Conservation (phyloP, 73 alveolate genomes). For the Stentor coeruleus region DNA sequence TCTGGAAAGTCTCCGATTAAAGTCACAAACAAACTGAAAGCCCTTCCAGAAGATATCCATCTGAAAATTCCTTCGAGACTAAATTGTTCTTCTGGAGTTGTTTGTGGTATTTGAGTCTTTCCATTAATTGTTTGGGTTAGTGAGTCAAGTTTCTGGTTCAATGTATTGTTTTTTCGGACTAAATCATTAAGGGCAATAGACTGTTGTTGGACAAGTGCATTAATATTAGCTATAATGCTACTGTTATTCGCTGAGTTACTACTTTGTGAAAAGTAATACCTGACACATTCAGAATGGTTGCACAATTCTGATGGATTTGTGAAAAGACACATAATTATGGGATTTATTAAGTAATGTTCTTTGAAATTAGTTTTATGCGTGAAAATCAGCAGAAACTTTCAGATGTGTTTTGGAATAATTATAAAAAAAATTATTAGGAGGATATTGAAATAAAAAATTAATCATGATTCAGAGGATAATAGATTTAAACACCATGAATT, state of each 20-base stretch:
- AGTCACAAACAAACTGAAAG: not conserved
- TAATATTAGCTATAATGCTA: not conserved
- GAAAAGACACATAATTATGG: conserved; percentile 13
- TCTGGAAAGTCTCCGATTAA: not conserved
- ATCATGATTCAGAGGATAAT: too few relatives aligned
- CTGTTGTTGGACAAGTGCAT: not conserved
- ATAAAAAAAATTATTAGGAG: too few relatives aligned
- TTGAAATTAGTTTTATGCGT: too few relatives aligned
- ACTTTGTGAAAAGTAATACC: not conserved
- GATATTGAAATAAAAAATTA: too few relatives aligned
- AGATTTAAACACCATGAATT: too few relatives aligned
- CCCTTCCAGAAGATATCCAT: not conserved
- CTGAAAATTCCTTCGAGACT: not conserved
- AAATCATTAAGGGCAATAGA: not conserved
- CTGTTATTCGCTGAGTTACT: not conserved
- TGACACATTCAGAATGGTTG: conserved; percentile 14
- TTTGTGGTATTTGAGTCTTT: too few relatives aligned
- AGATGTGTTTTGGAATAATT: too few relatives aligned
- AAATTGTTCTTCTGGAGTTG: not conserved
- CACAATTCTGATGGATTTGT: conserved; percentile 1
- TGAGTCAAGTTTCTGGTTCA: not conserved
- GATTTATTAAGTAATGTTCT: too few relatives aligned
- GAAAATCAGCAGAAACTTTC: too few relatives aligned
- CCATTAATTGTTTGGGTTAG: not conserved
- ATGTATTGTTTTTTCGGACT: not conserved